phyloP scores from a whole-genome alignment of 257 asterid species.

The Striga asiatica region DNA sequence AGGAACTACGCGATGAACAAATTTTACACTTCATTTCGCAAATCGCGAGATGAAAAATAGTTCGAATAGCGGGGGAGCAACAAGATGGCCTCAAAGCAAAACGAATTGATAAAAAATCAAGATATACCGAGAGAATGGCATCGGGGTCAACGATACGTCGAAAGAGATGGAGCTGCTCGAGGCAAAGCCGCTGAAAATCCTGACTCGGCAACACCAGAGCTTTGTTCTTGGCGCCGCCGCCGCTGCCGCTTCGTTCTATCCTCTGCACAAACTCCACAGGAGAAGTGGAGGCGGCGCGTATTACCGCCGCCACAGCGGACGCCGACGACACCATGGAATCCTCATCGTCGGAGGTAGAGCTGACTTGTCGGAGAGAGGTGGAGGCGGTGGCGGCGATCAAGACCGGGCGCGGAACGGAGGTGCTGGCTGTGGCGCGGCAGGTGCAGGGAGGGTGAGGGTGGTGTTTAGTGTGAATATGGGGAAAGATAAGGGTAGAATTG shows the following conservation, averaged over 20 bases:
- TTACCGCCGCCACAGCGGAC: conserved; percentile 59
- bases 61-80: not conserved
- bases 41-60: conserved; percentile 1
- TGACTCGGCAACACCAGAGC: conserved; percentile 73
- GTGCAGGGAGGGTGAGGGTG: conserved; percentile 21
- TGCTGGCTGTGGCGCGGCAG: conserved; percentile 37
- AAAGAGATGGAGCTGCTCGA: conserved; percentile 78
- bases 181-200: conserved; percentile 76
- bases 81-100: not conserved
- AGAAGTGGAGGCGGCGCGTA: conserved; percentile 67
- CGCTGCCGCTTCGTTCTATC: conserved; percentile 35
- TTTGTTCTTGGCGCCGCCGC: conserved; percentile 22
- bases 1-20: not conserved
- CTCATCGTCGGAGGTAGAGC: conserved; percentile 27
- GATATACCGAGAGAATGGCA: conserved; percentile 62
- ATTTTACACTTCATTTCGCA: not conserved
- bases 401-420: conserved; percentile 39
- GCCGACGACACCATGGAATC: conserved; percentile 61
- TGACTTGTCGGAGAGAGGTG: conserved; percentile 43
- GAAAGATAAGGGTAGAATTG: conserved; percentile 22
- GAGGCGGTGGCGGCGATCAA: conserved; percentile 32
- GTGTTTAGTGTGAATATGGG: conserved; percentile 19
- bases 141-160: conserved; percentile 70
- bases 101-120: not conserved
- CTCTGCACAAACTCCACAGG: conserved; percentile 83